Evolutionary conservation across 2,329 filamentous ascomycete species (phyloP), one percentile per base, ranked within the genome.

Genomic region (Fusarium zealandicum): DNA sequence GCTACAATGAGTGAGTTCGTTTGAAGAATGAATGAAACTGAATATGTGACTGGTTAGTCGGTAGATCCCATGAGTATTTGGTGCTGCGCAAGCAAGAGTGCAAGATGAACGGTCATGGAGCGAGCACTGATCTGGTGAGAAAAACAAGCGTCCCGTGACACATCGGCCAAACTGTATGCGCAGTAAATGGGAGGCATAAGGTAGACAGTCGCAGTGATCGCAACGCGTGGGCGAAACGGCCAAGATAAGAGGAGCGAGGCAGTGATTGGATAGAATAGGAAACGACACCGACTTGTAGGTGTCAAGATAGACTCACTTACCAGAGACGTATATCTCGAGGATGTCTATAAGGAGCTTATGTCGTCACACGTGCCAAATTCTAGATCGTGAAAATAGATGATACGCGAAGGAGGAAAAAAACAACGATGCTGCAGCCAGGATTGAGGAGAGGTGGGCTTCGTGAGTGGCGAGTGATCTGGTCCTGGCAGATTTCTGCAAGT

Each of bases 281-380:
- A 59, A 39, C 17, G 35, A 41, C 27, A 42, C 36, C 38, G 31
- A 22, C 36, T 54, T 54, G 53, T 31, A 36, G 22, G 17, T 28
- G 45, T 16, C 13, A 35, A n/a, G 50, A 38, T 42, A 45, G 37
- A 17, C 3, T 53, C 20, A 65, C 61, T 61, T 43, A 64, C 64
- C 53, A 54, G 59, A 65, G 63, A 64, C 62, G 59, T 44, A 67
- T 51, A 65, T 66, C 55, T 67, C 61, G 51, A 57, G 57, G 56
- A 62, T 65, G 59, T 70, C 67, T 69, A 69, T 66, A 45, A 25
- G 22, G 4, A 31, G 59, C 54, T 44, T 61, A 57, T 54, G 59
- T 55, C 65, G 61, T 67, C 45, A 63, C 57, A 63, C 60, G 63
- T 59, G 61, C 63, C 55, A 65, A 65, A 56, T 57, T 69, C 66